These are phyloP conservation scores for Perilla frutescens DNA, from an alignment of 257 asterid genomes.

Conservation along the genomic window DNA sequence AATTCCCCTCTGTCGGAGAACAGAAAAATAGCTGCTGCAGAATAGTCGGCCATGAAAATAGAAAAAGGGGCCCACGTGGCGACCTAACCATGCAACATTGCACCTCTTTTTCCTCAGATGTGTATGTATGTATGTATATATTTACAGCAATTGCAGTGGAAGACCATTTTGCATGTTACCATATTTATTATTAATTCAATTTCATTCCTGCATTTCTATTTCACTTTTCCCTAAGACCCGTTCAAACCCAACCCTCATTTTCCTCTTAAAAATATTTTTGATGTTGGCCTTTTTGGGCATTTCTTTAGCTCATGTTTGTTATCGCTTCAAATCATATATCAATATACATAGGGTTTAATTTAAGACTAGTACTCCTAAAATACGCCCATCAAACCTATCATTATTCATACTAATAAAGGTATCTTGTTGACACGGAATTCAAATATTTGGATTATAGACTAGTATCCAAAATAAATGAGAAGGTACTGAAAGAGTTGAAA, in stretches of 20 bases:
- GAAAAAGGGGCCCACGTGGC: conserved; percentile 50
- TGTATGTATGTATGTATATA: conserved; percentile 2
- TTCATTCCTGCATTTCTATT: not conserved
- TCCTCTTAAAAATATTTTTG: not conserved
- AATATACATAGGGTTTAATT: too few relatives aligned
- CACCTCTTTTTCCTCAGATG: conserved; percentile 44
- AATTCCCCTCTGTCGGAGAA: not conserved
- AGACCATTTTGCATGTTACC: conserved; percentile 39
- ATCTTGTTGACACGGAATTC: too few relatives aligned
- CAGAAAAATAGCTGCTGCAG: not conserved
- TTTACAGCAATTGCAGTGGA: too few relatives aligned
- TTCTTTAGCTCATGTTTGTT: too few relatives aligned
- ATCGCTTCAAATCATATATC: too few relatives aligned
- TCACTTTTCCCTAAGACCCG: conserved; percentile 40
- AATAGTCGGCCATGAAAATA: conserved; percentile 45
- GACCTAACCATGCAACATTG: conserved; percentile 55
- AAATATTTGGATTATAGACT: too few relatives aligned
- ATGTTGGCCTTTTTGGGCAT: too few relatives aligned
- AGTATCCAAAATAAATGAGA: too few relatives aligned
- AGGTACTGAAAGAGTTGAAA: too few relatives aligned
- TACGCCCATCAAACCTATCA: too few relatives aligned
- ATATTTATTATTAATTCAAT: conserved; percentile 2
- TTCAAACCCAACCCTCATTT: conserved; percentile 33
- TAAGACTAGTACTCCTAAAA: too few relatives aligned
- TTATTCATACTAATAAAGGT: too few relatives aligned